Evolutionary conservation across 192 early-diverging fungal genomes (phyloP), one percentile per base, ranked within the genome.

Genomic region (Dissophora globulifera): DNA sequence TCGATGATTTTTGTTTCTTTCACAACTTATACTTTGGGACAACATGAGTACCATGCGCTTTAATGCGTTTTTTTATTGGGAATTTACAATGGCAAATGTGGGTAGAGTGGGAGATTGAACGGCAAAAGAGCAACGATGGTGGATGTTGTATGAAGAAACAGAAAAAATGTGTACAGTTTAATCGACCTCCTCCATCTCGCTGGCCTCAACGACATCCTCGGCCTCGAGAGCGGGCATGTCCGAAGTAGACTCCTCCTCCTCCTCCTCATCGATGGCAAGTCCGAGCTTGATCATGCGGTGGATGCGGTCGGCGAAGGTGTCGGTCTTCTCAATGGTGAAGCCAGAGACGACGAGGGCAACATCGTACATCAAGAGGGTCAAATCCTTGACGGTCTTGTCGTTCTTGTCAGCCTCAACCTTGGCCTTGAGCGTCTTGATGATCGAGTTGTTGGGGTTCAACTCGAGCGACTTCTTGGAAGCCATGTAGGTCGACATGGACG

Each of bases 401-500:
- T 95, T 95, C 89, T 95, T 94, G 90, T 98, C 96, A 53, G 90
- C 91, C 43, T 89, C 89, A 35, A 96, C 91, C 90, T 96, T 97
- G 79, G 80, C 79, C 87, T 96, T 95, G 63, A 99, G 91, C 57
- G 93, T 89, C 85, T 94, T 92, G 84, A 99, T 86, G 82, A 99
- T 98, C 25, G 94, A 81, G 89, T 99, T 93, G 61, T 87, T 82
- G 66, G 98, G 92, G 93, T 99, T 98, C 81, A 99, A 84, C 85
- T 98, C 98, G 70, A 99, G 87, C 50, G 95, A 98, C 91, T 98
- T 97, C 93, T 99, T 99, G 80, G 93, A 95, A 35, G 94, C 95
- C 98, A 99, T 99, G 94, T 98, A 99, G n/a, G 92, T 86, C 56
- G 95, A 93, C 98, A 98, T 98, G 75, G 92, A 93, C 42, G 92